Evolutionary conservation across 2,329 filamentous ascomycete species (phyloP), one percentile per base, ranked within the genome.

Genomic region (Diaporthe helianthi): DNA sequence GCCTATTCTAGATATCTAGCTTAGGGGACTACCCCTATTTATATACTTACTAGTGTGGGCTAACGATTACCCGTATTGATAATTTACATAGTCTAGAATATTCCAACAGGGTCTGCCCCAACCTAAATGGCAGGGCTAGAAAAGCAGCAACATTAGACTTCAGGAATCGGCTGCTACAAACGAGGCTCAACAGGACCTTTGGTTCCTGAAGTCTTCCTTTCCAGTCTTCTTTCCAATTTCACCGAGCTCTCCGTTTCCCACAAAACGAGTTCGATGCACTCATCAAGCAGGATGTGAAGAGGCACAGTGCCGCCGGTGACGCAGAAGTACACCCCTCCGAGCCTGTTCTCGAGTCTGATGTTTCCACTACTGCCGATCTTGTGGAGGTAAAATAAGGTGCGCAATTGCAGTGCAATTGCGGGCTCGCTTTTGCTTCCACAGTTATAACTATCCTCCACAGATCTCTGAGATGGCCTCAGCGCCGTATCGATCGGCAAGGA

Each of bases 141-240:
- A n/a, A n/a, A n/a, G n/a, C n/a, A n/a, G n/a, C 12, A 38, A 15
- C 36, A 4, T 15, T 38, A 6, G 13, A 17, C 36, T 15, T 38
- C 36, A 17, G 6, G 17, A 38, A 15, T 33, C 17, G 13, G 60
- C 65, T 12, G 41, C 58, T 8, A 47, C 69, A 24, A 47, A 46
- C 31, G 54, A 46, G 10, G 19, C 61, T 0, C 7, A 33, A 12
- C 52, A 49, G 24, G 60, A 73, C 22, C 75, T 76, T 19, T 83
- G 81, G 80, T 83, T 80, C 71, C 77, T 83, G 61, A 77, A 77
- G 66, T 78, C 79, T 12, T 78, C 75, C 0, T 78, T 74, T 36
- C 80, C 81, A 0, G 81, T 84, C 36, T 71, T 77, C 15, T 76
- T 83, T 53, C 81, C 82, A 2, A 2, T 68, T 71, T 10, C 74